phyloP scores from a whole-genome alignment of 192 early-diverging fungal genomes.

The Funneliformis mosseae region DNA sequence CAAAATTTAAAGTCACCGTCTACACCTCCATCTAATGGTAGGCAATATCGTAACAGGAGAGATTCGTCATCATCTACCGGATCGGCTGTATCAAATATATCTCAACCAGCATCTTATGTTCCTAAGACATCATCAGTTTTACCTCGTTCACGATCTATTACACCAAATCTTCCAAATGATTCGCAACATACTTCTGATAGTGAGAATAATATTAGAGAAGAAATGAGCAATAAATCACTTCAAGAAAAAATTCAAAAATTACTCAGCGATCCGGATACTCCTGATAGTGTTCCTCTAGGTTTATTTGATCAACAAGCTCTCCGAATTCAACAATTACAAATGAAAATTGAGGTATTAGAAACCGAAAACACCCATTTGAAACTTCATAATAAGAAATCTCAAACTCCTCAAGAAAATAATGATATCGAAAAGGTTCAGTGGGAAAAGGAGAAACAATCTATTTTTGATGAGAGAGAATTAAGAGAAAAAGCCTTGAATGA shows the following conservation, averaged over 20 bases:
- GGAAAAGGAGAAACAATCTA: slow-evolving; percentile 37
- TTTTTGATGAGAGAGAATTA: slow-evolving; percentile 39
- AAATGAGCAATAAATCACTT: slow-evolving; percentile 28
- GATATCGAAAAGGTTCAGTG: slow-evolving; percentile 30
- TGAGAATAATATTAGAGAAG: slow-evolving; percentile 10
- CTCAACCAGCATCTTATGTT: neutral
- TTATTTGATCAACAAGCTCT: slow-evolving; percentile 39
- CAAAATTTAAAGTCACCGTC: neutral
- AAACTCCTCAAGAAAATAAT: slow-evolving; percentile 50
- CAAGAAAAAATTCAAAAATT: slow-evolving; percentile 32
- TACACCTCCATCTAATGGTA: neutral
- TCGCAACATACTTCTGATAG: slow-evolving; percentile 16
- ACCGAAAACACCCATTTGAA: slow-evolving; percentile 73
- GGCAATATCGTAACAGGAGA: neutral
- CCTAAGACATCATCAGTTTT: neutral
- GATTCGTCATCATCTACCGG: neutral
- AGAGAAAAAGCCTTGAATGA: slow-evolving; percentile 34
- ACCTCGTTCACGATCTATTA: slow-evolving; percentile 1
- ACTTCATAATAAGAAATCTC: slow-evolving; percentile 65
- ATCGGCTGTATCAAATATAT: neutral
- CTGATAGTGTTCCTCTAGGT: slow-evolving; percentile 26
- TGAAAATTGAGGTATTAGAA: slow-evolving; percentile 68
- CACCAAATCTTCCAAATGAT: slow-evolving; percentile 5
- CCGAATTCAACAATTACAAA: slow-evolving; percentile 60
- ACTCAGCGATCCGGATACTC: slow-evolving; percentile 19